Evolutionary conservation across 768 basidiomycete species (phyloP).

Genomic region (Boletus insuetus): DNA sequence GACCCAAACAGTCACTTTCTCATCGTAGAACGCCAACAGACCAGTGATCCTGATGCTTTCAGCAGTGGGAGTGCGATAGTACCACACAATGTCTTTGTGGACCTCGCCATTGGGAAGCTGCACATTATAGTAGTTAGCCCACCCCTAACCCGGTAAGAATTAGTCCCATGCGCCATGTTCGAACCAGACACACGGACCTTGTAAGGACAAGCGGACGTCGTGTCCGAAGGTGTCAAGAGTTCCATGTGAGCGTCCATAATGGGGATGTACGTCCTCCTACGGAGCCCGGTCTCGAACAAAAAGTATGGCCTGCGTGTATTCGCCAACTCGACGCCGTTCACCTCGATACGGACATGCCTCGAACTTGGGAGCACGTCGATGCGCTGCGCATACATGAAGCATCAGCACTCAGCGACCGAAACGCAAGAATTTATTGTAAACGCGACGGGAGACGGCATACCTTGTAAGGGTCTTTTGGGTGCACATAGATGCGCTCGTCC

Average conservation of each 20-base stretch:
- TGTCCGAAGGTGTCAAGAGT: slow-evolving; percentile 45
- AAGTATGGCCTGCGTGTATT: slow-evolving; percentile 53
- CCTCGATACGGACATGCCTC: slow-evolving; percentile 55
- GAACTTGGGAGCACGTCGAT: slow-evolving; percentile 61
- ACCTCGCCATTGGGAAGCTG: slow-evolving; percentile 42
- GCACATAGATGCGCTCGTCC: slow-evolving; percentile 57
- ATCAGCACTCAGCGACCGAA: not conserved
- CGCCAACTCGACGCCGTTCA: slow-evolving; percentile 50
- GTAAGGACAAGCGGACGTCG: slow-evolving; percentile 56
- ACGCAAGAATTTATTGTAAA: no score
- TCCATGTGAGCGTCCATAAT: slow-evolving; percentile 53
- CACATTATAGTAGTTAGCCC: slow-evolving; percentile 57
- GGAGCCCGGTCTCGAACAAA: slow-evolving; percentile 57
- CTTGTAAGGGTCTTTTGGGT: slow-evolving; percentile 72
- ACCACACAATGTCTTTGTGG: slow-evolving; percentile 58
- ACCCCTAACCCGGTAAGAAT: slow-evolving; percentile 40
- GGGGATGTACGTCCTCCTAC: slow-evolving; percentile 59
- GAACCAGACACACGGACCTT: slow-evolving; percentile 41
- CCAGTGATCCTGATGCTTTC: slow-evolving; percentile 53
- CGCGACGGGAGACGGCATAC: slow-evolving; percentile 27
- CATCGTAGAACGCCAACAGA: no score
- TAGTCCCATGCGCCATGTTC: not conserved
- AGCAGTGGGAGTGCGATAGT: slow-evolving; percentile 51
- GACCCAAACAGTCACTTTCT: no score
- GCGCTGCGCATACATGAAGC: slow-evolving; percentile 37